Evolutionary conservation across 2,329 filamentous ascomycete species (phyloP).

Genomic region (Sporothrix humicola): DNA sequence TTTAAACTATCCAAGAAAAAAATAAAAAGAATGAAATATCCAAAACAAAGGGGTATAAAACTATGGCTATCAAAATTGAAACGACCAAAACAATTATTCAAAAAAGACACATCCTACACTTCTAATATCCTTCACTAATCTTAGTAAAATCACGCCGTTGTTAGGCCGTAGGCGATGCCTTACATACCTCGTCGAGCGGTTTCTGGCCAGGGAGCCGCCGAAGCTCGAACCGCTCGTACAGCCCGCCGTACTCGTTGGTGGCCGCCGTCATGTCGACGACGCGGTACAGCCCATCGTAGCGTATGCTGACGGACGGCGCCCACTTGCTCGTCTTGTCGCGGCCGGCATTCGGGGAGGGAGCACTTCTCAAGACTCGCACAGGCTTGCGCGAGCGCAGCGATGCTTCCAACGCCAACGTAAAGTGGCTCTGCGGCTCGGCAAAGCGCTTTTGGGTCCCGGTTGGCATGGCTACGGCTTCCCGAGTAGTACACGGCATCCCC

Average conservation of each 20-base stretch:
- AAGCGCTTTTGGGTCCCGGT: conserved; percentile 32
- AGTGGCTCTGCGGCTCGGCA: conserved; percentile 19
- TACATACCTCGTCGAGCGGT: conserved; percentile 34
- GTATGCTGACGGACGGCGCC: conserved; percentile 42
- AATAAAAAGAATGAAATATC: background rate
- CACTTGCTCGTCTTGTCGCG: conserved; percentile 28
- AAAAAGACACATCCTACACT: background rate
- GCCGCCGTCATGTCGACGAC: conserved; percentile 34
- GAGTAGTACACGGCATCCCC: conserved; percentile 42
- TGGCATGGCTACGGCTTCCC: conserved; percentile 39
- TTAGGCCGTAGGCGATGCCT: conserved; percentile 31
- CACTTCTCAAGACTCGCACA: conserved; percentile 44
- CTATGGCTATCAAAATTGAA: background rate
- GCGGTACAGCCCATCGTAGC: conserved; percentile 48
- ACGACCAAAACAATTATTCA: background rate
- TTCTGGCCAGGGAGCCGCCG: conserved; percentile 37
- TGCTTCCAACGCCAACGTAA: conserved; percentile 39
- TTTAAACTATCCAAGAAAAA: background rate
- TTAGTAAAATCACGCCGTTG: conserved; percentile 35
- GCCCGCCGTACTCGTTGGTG: conserved; percentile 38
- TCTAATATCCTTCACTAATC: conserved; percentile 38
- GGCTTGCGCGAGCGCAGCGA: conserved; percentile 36
- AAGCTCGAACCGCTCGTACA: conserved; percentile 40
- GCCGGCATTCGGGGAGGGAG: conserved; percentile 21
- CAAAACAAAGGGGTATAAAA: background rate